Percentiles rank a stretch among this genome's conserved stretches.
phyloP scores from a whole-genome alignment of 208 protist genomes.

The Lotmaria passim region DNA sequence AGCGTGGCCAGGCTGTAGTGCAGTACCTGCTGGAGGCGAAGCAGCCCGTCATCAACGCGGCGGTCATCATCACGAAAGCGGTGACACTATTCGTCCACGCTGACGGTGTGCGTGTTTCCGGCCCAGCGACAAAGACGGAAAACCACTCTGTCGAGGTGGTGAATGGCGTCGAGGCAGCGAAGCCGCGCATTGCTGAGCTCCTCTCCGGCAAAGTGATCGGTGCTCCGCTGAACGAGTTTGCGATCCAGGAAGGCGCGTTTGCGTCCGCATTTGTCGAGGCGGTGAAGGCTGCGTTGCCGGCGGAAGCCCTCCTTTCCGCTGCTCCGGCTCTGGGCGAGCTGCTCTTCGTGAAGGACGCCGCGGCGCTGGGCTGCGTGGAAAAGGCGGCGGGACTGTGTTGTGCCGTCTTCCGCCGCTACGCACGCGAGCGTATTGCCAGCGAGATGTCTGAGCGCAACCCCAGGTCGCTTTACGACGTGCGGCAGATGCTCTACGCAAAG shows the following conservation, averaged over 20 bases:
- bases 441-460: conserved; percentile 57
- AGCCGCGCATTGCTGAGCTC: conserved; percentile 28
- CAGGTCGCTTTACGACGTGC: conserved; percentile 64
- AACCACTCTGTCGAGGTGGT: conserved; percentile 20
- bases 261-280: conserved; percentile 41
- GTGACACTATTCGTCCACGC: conserved; percentile 55
- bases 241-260: conserved; percentile 79
- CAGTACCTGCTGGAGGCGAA: conserved; percentile 77
- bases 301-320: conserved; percentile 50
- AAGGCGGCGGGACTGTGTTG: conserved; percentile 83
- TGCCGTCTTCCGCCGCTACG: conserved; percentile 78
- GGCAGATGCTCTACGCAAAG: conserved; percentile 67
- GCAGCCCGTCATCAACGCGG: conserved; percentile 52
- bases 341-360: conserved; percentile 85
- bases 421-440: conserved; percentile 53
- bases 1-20: conserved; percentile 79
- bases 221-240: conserved; percentile 70
- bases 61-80: conserved; percentile 46
- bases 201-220: conserved; percentile 49
- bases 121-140: conserved; percentile 26
- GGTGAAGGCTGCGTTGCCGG: conserved; percentile 34
- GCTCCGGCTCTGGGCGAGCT: conserved; percentile 76
- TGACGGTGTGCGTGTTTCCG: conserved; percentile 21
- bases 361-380: conserved; percentile 61
- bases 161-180: conserved; percentile 10